Evolutionary conservation across 768 basidiomycete species (phyloP).

Genomic region (Cystofilobasidium macerans): DNA sequence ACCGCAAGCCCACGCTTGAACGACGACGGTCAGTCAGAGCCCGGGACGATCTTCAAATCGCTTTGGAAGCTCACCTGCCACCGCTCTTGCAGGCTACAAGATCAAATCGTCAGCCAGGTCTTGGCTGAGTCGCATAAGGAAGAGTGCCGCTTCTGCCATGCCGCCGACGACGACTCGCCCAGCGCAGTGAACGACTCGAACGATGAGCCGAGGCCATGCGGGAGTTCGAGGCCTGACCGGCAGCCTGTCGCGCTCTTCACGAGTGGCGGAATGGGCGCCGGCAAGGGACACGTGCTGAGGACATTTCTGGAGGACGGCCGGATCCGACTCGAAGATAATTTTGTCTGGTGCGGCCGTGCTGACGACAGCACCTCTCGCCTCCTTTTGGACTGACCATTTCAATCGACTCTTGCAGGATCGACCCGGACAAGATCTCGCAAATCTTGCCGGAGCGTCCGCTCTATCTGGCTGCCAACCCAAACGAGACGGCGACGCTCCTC

Average conservation of each 20-base stretch:
- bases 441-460: conserved; percentile 32
- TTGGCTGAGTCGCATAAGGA: conserved; percentile 18
- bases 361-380: background rate
- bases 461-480: conserved; percentile 27
- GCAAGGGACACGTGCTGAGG: conserved; percentile 33
- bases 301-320: conserved; percentile 27
- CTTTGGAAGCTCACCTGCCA: background rate
- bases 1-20: conserved; percentile 27
- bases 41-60: background rate
- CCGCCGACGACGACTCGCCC: background rate
- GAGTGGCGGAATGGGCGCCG: conserved; percentile 31
- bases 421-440: conserved; percentile 33
- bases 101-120: conserved; percentile 29
- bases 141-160: conserved; percentile 14
- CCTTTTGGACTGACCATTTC: background rate
- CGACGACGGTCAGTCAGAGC: conserved; percentile 25
- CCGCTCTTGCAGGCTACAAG: conserved; percentile 27
- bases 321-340: conserved; percentile 29
- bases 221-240: background rate
- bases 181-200: conserved; percentile 1
- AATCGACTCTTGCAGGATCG: conserved; percentile 29
- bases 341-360: conserved; percentile 30
- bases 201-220: background rate
- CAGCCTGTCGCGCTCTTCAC: conserved; percentile 32
- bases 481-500: conserved; percentile 27